phyloP scores from a whole-genome alignment of 176 grass and related monocot species.

The Dendrocalamus sinicus region DNA sequence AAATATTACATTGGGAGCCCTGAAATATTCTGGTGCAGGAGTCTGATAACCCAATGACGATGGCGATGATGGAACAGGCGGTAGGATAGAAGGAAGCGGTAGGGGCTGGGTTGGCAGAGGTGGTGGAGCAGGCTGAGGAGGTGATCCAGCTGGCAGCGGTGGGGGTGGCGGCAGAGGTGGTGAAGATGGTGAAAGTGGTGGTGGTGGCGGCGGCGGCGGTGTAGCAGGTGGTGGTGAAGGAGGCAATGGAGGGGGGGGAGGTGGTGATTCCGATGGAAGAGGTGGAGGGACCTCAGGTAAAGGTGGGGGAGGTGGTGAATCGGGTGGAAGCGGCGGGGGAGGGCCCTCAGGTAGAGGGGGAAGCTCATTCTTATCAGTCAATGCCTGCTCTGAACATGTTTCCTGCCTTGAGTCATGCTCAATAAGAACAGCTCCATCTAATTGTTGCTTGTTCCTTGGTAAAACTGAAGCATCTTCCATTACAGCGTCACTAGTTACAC shows the following conservation, averaged over 20 bases:
- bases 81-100: constrained; percentile 57
- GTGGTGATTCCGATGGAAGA: constrained; percentile 69
- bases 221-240: constrained; percentile 74
- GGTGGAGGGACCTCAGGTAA: constrained; percentile 55
- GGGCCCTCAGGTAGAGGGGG: constrained; percentile 62
- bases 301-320: constrained; percentile 69
- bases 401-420: constrained; percentile 49
- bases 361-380: constrained; percentile 54
- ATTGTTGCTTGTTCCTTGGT: constrained; percentile 45
- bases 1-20: constrained; percentile 64
- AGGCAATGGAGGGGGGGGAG: constrained; percentile 68
- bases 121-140: constrained; percentile 59
- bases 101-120: constrained; percentile 57
- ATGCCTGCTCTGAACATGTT: constrained; percentile 35
- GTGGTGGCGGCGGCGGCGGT: constrained; percentile 48
- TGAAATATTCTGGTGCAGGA: constrained; percentile 67
- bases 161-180: constrained; percentile 69
- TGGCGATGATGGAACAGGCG: constrained; percentile 58
- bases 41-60: constrained; percentile 62
- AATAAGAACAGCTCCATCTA: constrained; percentile 42
- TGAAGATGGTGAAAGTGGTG: constrained; percentile 57
- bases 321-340: constrained; percentile 64
- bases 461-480: constrained; percentile 64
- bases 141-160: constrained; percentile 58
- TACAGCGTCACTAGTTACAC: constrained; percentile 53